These are phyloP conservation scores for Hypoxylon sp. DNA, from an alignment of 2,329 filamentous ascomycete genomes.

Conservation along the genomic window DNA sequence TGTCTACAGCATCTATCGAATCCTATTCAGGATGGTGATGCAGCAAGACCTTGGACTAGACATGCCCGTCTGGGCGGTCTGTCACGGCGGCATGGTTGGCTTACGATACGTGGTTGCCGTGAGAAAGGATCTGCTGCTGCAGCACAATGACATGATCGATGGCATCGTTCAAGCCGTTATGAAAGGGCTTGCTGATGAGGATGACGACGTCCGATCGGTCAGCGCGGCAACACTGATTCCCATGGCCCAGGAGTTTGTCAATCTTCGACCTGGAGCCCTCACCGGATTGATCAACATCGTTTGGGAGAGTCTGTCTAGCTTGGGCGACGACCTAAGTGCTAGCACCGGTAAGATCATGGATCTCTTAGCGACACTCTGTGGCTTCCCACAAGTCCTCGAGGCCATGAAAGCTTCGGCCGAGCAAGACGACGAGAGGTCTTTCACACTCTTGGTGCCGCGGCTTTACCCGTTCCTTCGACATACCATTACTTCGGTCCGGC, in stretches of 20 bases:
- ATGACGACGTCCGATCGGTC: conserved; percentile 96
- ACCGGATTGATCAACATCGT: conserved; percentile 90
- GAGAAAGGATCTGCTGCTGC: conserved; percentile 86
- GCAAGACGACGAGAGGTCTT: conserved; percentile 85
- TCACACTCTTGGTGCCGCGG: conserved; percentile 88
- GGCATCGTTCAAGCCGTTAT: conserved; percentile 92
- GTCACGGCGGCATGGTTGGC: conserved; percentile 97
- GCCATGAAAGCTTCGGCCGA: conserved; percentile 92
- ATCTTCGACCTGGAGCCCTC: conserved; percentile 78
- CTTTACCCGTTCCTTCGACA: conserved; percentile 96
- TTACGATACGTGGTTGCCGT: conserved; percentile 94
- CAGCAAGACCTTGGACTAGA: conserved; percentile 80
- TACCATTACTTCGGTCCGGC: conserved; percentile 94
- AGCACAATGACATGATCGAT: conserved; percentile 86
- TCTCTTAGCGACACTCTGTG: conserved; percentile 91
- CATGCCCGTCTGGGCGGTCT: conserved; percentile 87
- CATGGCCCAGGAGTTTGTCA: conserved; percentile 94
- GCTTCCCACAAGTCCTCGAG: conserved; percentile 89
- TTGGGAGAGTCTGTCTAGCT: conserved; percentile 94
- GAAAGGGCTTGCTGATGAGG: conserved; percentile 87
- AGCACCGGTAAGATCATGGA: conserved; percentile 99
- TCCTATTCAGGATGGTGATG: conserved; percentile 90
- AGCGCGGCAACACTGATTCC: conserved; percentile 97
- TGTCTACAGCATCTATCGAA: conserved; percentile 83
- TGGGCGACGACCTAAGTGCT: conserved; percentile 96